Evolutionary conservation across 169 alveolate genomes (phyloP), one percentile per base, ranked within the genome.

Genomic region (Cryptosporidium xiaoi): DNA sequence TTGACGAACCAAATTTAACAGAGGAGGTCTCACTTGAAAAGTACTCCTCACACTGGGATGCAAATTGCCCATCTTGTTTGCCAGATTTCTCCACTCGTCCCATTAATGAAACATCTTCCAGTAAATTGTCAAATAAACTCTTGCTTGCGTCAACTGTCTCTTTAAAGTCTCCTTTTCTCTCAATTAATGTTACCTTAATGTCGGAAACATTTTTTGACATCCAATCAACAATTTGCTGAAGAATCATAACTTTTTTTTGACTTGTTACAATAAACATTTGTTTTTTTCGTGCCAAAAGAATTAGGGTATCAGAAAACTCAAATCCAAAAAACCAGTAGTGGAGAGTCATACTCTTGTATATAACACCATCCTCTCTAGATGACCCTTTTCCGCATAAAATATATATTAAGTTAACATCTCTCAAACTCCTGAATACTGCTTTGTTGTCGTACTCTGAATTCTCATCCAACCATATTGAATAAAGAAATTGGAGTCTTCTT

Each of bases 241-340:
- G 64, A 12, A 77, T 77, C 3, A 48, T 77, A 36, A 92, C 95
- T 64, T 95, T 95, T 66, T 95, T 95, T 53, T 95, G 95, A 44
- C 96, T 92, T 2, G 97, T 94, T 18, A 95, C 83, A 29, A 95
- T 94, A 64, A 90, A 48, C 92, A 94, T 65, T 36, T 90, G 91
- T 27, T 93, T 96, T 51, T 91, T 85, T 8, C 93, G 84, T 20
- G 93, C 34, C 64, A 95, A 95, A 12, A 91, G 83, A 62, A 95
- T 91, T 71, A 95, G 92, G 0, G 97, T 95, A 64, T 95, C 97
- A 0, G 97, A 95, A 64, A 95, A 94, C 77, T 95, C 96, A 64
- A 94, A 95, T 3, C 97, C 97, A 31, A 94, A 93, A 60, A 95
- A 84, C 97, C 97, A 95, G 27, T 77, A 77, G 27, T 77, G 87